These are phyloP conservation scores for Sarocladium strictum DNA, from an alignment of 2,329 filamentous ascomycete genomes.

Conservation along the genomic window DNA sequence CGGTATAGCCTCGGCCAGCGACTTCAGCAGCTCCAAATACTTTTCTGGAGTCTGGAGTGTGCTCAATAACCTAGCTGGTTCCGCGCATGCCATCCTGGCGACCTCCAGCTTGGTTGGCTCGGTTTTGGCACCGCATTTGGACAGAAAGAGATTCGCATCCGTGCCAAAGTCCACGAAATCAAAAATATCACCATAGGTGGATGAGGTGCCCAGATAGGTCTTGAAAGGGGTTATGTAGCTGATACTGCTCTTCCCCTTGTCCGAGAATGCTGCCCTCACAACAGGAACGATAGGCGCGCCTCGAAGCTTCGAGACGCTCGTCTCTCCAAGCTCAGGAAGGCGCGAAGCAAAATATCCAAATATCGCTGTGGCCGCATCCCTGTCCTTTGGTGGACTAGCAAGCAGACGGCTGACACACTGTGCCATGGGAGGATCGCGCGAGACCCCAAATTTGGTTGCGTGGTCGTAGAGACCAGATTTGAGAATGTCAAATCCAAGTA, in stretches of 20 bases:
- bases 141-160: constrained; percentile 81
- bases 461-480: constrained; percentile 71
- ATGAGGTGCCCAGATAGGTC: constrained; percentile 71
- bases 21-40: constrained; percentile 77
- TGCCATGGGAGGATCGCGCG: constrained; percentile 70
- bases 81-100: constrained; percentile 73
- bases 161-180: constrained; percentile 93
- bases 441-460: constrained; percentile 79
- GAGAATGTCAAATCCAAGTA: constrained; percentile 78
- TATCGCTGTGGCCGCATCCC: constrained; percentile 59
- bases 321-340: constrained; percentile 63
- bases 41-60: constrained; percentile 77
- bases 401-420: constrained; percentile 71
- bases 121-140: constrained; percentile 82
- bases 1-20: constrained; percentile 66
- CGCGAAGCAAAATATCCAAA: constrained; percentile 83
- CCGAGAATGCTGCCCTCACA: constrained; percentile 24
- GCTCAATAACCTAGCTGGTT: constrained; percentile 75
- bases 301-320: constrained; percentile 53
- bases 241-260: constrained; percentile 31
- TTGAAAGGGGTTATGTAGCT: constrained; percentile 56
- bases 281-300: constrained; percentile 70
- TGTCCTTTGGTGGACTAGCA: constrained; percentile 62
- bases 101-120: constrained; percentile 87
- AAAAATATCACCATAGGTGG: constrained; percentile 79